Percentiles rank a stretch among this genome's conserved stretches.
Conservation (phyloP, 768 basidiomycete species). For the Calocybe gangraenosa region DNA sequence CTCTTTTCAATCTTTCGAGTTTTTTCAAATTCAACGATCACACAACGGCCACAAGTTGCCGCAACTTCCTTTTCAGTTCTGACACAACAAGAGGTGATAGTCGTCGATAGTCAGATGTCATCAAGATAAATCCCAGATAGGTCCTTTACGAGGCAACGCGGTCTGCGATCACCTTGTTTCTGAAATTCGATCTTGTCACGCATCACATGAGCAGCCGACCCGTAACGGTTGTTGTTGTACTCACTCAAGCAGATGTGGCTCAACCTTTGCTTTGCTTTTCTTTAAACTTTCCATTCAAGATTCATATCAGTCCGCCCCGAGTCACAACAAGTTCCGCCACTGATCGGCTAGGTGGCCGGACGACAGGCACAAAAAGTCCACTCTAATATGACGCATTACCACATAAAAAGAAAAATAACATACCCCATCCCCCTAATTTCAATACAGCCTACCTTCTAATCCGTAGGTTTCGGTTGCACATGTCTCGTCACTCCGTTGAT, state of each 20-base stretch:
- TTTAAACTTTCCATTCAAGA: neutral
- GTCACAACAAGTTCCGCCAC: neutral
- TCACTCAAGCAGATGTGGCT: too few relatives aligned
- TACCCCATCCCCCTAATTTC: too few relatives aligned
- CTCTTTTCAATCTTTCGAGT: neutral
- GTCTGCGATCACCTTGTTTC: conserved; percentile 1
- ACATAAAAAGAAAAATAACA: too few relatives aligned
- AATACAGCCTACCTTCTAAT: too few relatives aligned
- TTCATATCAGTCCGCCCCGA: neutral
- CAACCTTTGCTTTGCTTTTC: too few relatives aligned
- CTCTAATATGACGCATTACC: too few relatives aligned
- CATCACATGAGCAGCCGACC: conserved; percentile 2
- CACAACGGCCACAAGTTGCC: conserved; percentile 23
- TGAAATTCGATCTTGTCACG: conserved; percentile 2
- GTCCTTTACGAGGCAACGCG: neutral
- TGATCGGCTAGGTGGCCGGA: neutral
- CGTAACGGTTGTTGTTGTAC: too few relatives aligned
- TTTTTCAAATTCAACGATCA: conserved; percentile 1
- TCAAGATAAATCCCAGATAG: conserved; percentile 2
- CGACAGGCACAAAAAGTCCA: neutral
- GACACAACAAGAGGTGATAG: conserved; percentile 6
- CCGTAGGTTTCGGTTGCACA: too few relatives aligned
- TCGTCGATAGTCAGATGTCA: conserved; percentile 1
- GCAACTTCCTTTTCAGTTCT: conserved; percentile 15
- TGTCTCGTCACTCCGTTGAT: too few relatives aligned